A percentile compares a stretch with the other conserved stretches of the same genome.
Conservation (phyloP, 805 yeast genomes). For the Metahyphopichia silvanorum region DNA sequence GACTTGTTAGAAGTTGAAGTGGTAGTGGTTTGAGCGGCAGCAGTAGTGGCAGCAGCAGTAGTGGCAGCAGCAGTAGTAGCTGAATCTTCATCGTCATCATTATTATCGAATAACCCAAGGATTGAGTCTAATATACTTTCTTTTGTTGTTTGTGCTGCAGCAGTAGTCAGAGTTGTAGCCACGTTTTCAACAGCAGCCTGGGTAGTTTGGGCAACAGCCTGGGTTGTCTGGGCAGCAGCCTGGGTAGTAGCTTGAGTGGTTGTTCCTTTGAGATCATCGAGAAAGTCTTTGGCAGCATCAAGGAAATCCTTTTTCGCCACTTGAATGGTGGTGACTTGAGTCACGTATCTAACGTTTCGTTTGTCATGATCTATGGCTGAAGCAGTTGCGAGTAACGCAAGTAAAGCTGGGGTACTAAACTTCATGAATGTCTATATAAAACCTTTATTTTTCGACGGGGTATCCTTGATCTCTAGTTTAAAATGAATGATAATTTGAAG, state of each 20-base stretch:
- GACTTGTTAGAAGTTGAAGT: conserved; percentile 3
- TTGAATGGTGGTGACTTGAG: conserved; percentile 8
- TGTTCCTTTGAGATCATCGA: not conserved
- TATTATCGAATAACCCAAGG: no score
- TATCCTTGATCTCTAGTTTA: no score
- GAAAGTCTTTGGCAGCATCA: conserved; percentile 4
- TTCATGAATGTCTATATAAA: no score
- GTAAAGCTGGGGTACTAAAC: not conserved
- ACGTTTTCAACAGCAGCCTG: conserved; percentile 1
- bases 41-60: conserved; percentile 16
- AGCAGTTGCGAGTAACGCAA: not conserved
- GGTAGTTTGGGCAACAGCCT: conserved; percentile 2
- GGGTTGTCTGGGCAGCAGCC: no score
- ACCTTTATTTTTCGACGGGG: no score
- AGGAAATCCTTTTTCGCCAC: conserved; percentile 6
- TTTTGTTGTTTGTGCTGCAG: no score
- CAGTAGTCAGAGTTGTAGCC: conserved; percentile 4
- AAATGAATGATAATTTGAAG: no score
- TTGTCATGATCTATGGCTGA: conserved; percentile 1
- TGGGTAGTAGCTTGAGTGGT: conserved; percentile 2
- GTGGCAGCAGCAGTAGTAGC: conserved; percentile 26
- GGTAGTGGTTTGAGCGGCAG: conserved; percentile 7
- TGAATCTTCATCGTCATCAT: no score
- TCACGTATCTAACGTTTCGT: conserved; percentile 5
- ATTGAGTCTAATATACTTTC: no score